Evolutionary conservation across 2,329 filamentous ascomycete genomes (phyloP).

Genomic region (Colletotrichum tamarilloi): DNA sequence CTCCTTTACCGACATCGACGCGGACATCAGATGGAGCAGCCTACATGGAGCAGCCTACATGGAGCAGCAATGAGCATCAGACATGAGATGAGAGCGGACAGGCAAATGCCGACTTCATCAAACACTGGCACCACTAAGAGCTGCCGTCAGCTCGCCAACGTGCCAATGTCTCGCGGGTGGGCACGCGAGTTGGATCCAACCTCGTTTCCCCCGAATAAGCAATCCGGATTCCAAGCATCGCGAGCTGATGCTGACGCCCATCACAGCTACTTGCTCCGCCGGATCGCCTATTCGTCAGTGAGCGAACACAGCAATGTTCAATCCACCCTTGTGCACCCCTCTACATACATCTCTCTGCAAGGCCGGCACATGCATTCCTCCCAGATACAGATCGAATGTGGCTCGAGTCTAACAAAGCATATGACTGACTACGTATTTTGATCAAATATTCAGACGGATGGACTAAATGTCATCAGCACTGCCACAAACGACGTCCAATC

Average conservation of each 20-base stretch:
- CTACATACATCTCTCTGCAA: not conserved
- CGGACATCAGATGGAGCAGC: slow-evolving; percentile 6
- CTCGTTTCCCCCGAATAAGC: slow-evolving; percentile 1
- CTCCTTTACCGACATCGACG: not conserved
- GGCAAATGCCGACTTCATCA: slow-evolving; percentile 17
- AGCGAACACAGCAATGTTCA: not conserved
- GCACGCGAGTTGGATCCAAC: not conserved
- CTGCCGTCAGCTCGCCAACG: not conserved
- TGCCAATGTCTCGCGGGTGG: not conserved
- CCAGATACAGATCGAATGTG: not conserved
- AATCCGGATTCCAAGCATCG: not conserved
- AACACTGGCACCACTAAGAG: slow-evolving; percentile 8
- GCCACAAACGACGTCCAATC: not conserved
- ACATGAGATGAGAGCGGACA: slow-evolving; percentile 20
- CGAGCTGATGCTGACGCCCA: slow-evolving; percentile 24
- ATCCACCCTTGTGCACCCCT: not conserved
- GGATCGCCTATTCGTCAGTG: slow-evolving; percentile 11
- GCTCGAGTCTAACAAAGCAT: no score
- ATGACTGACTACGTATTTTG: not conserved
- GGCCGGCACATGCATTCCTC: slow-evolving; percentile 17
- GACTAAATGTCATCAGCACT: not conserved
- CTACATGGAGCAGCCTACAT: slow-evolving; percentile 14
- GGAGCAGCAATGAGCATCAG: not conserved
- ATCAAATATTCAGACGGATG: not conserved
- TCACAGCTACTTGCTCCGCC: not conserved